Percentiles rank a stretch among this genome's conserved stretches.
Evolutionary conservation across 2,329 filamentous ascomycete genomes (phyloP).

Genomic region (Zymoseptoria pseudotritici): DNA sequence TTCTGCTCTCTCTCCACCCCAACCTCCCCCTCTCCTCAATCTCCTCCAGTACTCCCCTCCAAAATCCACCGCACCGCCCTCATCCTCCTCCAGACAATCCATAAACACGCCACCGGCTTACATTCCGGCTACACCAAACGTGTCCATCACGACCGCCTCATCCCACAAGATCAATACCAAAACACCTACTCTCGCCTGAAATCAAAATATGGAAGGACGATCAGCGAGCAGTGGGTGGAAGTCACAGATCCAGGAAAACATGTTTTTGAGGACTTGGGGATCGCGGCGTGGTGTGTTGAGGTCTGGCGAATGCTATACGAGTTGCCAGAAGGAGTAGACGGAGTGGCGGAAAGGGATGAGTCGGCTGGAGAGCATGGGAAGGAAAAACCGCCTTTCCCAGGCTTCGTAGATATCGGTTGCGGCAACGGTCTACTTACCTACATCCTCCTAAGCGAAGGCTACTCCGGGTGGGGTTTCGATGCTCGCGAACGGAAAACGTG

Average conservation of each 20-base stretch:
- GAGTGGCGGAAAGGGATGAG: not conserved
- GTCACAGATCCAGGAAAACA: slow-evolving; percentile 82
- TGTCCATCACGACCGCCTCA: slow-evolving; percentile 72
- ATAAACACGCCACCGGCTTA: slow-evolving; percentile 65
- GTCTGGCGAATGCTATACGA: slow-evolving; percentile 80
- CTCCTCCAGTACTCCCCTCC: slow-evolving; percentile 39
- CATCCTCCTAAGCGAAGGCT: slow-evolving; percentile 74
- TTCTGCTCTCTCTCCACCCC: no score
- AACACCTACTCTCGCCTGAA: slow-evolving; percentile 78
- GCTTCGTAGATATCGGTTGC: slow-evolving; percentile 93
- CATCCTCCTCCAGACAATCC: slow-evolving; percentile 58
- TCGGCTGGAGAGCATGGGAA: not conserved
- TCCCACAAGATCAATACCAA: slow-evolving; percentile 71
- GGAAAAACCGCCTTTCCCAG: slow-evolving; percentile 53
- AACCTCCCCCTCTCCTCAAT: slow-evolving; percentile 37
- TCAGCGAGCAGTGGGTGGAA: slow-evolving; percentile 77
- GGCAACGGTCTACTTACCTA: slow-evolving; percentile 88
- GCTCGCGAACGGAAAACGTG: slow-evolving; percentile 80
- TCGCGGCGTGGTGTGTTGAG: slow-evolving; percentile 87
- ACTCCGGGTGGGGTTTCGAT: slow-evolving; percentile 83
- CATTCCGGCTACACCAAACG: slow-evolving; percentile 67
- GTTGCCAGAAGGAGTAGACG: slow-evolving; percentile 2
- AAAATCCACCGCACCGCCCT: slow-evolving; percentile 58
- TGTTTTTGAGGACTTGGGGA: slow-evolving; percentile 87
- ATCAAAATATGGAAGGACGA: slow-evolving; percentile 60